Base-by-base conservation (phyloP, 768 basidiomycete species). In the Serendipita sp. region DNA sequence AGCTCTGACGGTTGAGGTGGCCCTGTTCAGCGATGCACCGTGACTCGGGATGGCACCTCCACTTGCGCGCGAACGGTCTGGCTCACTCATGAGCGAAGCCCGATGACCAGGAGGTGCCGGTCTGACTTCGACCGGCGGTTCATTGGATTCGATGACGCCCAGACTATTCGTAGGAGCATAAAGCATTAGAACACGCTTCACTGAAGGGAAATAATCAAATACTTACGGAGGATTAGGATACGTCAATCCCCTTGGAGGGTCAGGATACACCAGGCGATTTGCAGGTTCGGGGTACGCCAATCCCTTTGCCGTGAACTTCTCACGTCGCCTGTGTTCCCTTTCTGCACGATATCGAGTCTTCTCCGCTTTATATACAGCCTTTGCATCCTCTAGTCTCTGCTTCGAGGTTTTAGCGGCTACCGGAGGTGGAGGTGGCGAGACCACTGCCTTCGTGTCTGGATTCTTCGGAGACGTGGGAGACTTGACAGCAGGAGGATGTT, bases 361-460 rank as follows among this genome's bases (percentile, higher is more conserved):
- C 31, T 58, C 53, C 53, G 53, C 53, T 58, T 58, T 58, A 58
- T 58, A 58, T n/a, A 58, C 3, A n/a, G 53, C 53, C 24, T 58
- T 58, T n/a, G 53, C 53, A 20, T 58, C 53, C 31, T 58, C 53
- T 7, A 58, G 53, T 17, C 53, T 22, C 24, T 58, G 53, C 24
- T 58, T 58, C 17, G 53, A 22, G 9, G 53, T 24, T 58, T 22
- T 31, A 28, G 53, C 11, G 24, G 53, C 9, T 28, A 31, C 22
- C 5, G 30, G 22, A 28, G 53, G 30, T n/a, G 53, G 22, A 20
- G 45, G 45, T 48, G 45, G 9, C 17, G 45, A 4, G 4, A 20
- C 26, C 4, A 20, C 45, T 17, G 26, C 45, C 17, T 48, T 48
- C 4, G 45, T 17, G 17, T 48, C 9, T 28, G 45, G 4, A 38